Evolutionary conservation across 768 basidiomycete genomes (phyloP).

Genomic region (Cystobasidiopsis lactophilus): DNA sequence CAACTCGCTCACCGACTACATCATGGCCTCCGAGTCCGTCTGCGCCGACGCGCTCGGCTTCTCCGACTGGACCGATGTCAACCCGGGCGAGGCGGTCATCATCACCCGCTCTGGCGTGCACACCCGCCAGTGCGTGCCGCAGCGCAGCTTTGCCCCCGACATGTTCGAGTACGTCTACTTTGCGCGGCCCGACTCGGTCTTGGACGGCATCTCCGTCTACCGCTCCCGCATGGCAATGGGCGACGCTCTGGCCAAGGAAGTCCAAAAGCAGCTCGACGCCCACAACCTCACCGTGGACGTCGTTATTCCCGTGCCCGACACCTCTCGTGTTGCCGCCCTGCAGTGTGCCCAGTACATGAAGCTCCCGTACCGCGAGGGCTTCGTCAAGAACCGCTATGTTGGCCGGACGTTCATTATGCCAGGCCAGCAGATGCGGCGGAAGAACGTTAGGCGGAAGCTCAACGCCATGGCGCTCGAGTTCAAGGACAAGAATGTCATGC

Average conservation of each 20-base stretch:
- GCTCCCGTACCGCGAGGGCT: constrained; percentile 89
- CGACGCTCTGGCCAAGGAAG: constrained; percentile 74
- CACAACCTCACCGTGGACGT: constrained; percentile 63
- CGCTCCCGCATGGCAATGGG: constrained; percentile 99
- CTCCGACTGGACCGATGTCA: constrained; percentile 76
- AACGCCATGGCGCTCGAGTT: constrained; percentile 99
- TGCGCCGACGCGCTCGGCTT: constrained; percentile 88
- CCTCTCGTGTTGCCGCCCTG: constrained; percentile 81
- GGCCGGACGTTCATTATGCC: constrained; percentile 99
- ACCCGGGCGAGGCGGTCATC: constrained; percentile 85
- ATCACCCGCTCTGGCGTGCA: constrained; percentile 62
- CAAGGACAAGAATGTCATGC: constrained; percentile 64
- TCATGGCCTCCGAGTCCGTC: constrained; percentile 85
- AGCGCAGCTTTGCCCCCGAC: constrained; percentile 72
- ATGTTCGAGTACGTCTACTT: constrained; percentile 99
- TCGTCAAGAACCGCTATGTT: constrained; percentile 96
- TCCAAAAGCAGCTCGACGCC: constrained; percentile 45
- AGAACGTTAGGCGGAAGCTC: constrained; percentile 82
- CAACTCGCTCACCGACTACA: constrained; percentile 36
- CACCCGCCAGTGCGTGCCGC: constrained; percentile 45
- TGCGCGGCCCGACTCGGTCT: constrained; percentile 86
- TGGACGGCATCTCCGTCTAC: constrained; percentile 93
- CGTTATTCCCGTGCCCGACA: constrained; percentile 95
- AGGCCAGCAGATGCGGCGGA: constrained; percentile 61
- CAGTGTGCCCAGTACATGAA: constrained; percentile 76